A percentile compares a stretch with the other conserved stretches of the same genome.
phyloP scores from a whole-genome alignment of 2,329 filamentous ascomycete genomes.

The Nectriaceae sp. region DNA sequence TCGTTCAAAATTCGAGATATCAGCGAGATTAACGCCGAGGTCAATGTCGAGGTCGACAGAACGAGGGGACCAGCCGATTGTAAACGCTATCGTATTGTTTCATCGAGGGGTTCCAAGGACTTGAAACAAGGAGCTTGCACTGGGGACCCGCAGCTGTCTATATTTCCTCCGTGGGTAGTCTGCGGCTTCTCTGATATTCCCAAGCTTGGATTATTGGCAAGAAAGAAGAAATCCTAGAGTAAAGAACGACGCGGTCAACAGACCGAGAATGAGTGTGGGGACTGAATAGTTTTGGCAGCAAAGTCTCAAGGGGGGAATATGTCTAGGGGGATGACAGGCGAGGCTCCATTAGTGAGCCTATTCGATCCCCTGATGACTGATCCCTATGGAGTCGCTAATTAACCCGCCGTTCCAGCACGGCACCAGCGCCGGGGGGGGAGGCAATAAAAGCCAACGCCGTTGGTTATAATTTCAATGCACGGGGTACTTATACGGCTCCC shows the following conservation, averaged over 20 bases:
- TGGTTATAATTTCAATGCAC: not conserved
- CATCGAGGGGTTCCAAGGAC: conserved; percentile 24
- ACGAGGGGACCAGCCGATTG: conserved; percentile 15
- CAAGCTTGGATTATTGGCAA: too few relatives aligned
- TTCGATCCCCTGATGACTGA: conserved; percentile 12
- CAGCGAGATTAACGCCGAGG: conserved; percentile 8
- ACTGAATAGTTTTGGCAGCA: conserved; percentile 8
- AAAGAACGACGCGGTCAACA: not conserved
- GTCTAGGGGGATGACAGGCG: conserved; percentile 11
- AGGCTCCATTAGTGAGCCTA: conserved; percentile 11
- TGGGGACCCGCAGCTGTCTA: conserved; percentile 10
- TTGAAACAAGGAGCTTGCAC: conserved; percentile 17
- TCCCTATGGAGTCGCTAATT: conserved; percentile 15
- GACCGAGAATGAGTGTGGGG: conserved; percentile 1
- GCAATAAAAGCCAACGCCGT: not conserved
- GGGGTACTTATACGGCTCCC: not conserved
- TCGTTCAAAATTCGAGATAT: conserved; percentile 12
- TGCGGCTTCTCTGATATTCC: too few relatives aligned
- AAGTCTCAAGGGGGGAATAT: conserved; percentile 24
- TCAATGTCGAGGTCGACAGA: conserved; percentile 5
- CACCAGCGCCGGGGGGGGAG: conserved; percentile 1
- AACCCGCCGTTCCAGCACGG: conserved; percentile 14
- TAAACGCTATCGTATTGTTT: conserved; percentile 22
- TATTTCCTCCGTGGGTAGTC: conserved; percentile 7
- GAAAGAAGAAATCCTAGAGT: not conserved